phyloP scores from a whole-genome alignment of 129 eudicot genomes.

The Lactuca saligna region DNA sequence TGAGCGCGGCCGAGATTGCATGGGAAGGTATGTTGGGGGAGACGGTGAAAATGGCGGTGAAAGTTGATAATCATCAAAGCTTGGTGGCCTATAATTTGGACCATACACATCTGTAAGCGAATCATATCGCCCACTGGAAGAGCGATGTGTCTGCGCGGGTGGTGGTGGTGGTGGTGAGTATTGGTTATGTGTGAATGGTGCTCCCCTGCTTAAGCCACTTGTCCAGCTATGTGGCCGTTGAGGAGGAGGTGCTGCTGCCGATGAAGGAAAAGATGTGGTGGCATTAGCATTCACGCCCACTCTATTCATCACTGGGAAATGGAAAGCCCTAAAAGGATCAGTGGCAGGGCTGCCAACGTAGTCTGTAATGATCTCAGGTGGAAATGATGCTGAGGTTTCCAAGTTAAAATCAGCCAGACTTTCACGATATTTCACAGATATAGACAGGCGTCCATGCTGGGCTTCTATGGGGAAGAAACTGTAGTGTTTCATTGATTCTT shows the following conservation, averaged over 20 bases:
- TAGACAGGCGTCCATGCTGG: slow-evolving; percentile 73
- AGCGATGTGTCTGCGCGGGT: slow-evolving; percentile 42
- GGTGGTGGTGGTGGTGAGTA: slow-evolving; percentile 47
- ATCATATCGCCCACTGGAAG: slow-evolving; percentile 46
- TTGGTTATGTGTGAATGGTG: slow-evolving; percentile 43
- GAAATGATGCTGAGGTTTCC: slow-evolving; percentile 62
- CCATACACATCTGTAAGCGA: slow-evolving; percentile 56
- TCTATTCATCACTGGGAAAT: slow-evolving; percentile 38
- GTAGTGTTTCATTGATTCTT: slow-evolving; percentile 64
- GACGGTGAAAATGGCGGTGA: slow-evolving; percentile 97
- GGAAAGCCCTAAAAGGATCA: slow-evolving; percentile 83
- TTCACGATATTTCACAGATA: slow-evolving; percentile 75
- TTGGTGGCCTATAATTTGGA: slow-evolving; percentile 41
- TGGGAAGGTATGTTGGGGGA: slow-evolving; percentile 67
- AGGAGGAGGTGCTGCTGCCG: slow-evolving; percentile 32
- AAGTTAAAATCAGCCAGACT: slow-evolving; percentile 71
- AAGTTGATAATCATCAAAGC: slow-evolving; percentile 64
- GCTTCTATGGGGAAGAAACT: slow-evolving; percentile 77
- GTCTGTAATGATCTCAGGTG: slow-evolving; percentile 84
- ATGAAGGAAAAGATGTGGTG: slow-evolving; percentile 40
- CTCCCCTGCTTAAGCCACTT: slow-evolving; percentile 56
- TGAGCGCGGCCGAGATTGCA: slow-evolving; percentile 59
- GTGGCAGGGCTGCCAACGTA: slow-evolving; percentile 98
- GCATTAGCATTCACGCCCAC: neutral
- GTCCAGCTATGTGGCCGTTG: slow-evolving; percentile 96